phyloP scores from a whole-genome alignment of 192 early-diverging fungal species.

The Bifiguratus adelaidae region DNA sequence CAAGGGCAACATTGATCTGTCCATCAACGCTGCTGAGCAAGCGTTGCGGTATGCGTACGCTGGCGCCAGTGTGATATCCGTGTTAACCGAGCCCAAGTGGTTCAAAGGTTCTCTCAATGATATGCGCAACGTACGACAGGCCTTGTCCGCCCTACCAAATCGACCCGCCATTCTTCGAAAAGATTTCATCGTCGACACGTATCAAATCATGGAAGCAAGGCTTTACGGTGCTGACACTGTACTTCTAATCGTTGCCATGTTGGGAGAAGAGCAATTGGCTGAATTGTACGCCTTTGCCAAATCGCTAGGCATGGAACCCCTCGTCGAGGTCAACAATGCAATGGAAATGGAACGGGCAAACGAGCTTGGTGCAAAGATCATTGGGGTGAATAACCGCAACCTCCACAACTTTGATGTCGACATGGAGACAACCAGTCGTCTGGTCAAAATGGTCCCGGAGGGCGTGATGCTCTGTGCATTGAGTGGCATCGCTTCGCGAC shows the following conservation, averaged over 20 bases:
- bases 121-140: constrained; percentile 74
- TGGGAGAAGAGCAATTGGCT: constrained; percentile 54
- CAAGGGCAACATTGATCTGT: constrained; percentile 83
- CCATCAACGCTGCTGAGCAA: constrained; percentile 80
- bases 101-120: constrained; percentile 95
- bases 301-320: constrained; percentile 88
- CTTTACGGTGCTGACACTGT: constrained; percentile 92
- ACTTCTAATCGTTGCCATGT: constrained; percentile 92
- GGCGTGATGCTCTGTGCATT: constrained; percentile 74
- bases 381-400: constrained; percentile 98
- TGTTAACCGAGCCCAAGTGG: constrained; percentile 98
- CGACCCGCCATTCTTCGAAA: constrained; percentile 93
- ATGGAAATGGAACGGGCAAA: constrained; percentile 86
- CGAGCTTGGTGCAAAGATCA: constrained; percentile 68
- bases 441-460: constrained; percentile 71
- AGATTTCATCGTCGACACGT: constrained; percentile 93
- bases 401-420: constrained; percentile 95
- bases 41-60: constrained; percentile 78
- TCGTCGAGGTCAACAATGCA: constrained; percentile 92
- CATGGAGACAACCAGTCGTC: constrained; percentile 65
- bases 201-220: constrained; percentile 95
- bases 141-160: constrained; percentile 46
- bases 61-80: constrained; percentile 90
- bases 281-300: constrained; percentile 67
- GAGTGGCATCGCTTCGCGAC: constrained; percentile 76